Conservation (phyloP, 495 filamentous ascomycete genomes). For the Pyronema domesticum region DNA sequence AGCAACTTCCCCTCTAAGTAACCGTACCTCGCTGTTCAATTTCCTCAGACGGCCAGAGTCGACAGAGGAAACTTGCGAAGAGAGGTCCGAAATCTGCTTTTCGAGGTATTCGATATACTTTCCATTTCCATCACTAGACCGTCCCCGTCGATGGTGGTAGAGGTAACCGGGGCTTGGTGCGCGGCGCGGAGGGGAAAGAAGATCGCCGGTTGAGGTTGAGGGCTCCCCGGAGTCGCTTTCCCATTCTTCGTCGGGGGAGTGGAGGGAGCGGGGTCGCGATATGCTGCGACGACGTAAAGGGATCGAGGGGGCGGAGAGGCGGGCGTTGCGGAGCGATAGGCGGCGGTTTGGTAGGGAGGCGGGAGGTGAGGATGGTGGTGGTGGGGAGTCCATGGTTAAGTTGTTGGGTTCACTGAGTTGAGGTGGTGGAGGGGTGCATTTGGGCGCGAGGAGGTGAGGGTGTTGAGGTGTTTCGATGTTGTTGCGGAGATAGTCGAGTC, state of each 20-base stretch:
- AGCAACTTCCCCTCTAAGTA: slow-evolving; percentile 25
- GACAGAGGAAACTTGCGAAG: slow-evolving; percentile 27
- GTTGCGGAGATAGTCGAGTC: too few species aligned
- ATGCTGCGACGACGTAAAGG: slow-evolving; percentile 6
- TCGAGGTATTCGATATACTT: slow-evolving; percentile 36
- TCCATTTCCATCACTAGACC: slow-evolving; percentile 7
- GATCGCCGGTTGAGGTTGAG: neutral
- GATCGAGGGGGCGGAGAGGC: slow-evolving; percentile 12
- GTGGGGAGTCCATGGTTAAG: too few species aligned
- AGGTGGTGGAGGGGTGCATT: too few species aligned
- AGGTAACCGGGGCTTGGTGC: neutral
- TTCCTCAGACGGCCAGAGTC: slow-evolving; percentile 26
- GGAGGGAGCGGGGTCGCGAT: neutral
- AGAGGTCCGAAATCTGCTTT: slow-evolving; percentile 28
- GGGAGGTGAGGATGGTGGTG: neutral
- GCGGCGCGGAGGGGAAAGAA: neutral
- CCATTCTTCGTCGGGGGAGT: slow-evolving; percentile 12
- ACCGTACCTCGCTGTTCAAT: slow-evolving; percentile 24
- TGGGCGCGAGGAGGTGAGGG: too few species aligned
- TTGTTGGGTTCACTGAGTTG: too few species aligned
- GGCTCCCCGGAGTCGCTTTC: slow-evolving; percentile 20
- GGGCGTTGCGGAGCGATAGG: slow-evolving; percentile 19
- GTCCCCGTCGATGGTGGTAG: neutral
- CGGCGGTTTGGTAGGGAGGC: slow-evolving; percentile 20
- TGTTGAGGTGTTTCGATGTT: too few species aligned